Evolutionary conservation across 441 rosid genomes (phyloP).

Genomic region (Rhodomyrtus psidioides): DNA sequence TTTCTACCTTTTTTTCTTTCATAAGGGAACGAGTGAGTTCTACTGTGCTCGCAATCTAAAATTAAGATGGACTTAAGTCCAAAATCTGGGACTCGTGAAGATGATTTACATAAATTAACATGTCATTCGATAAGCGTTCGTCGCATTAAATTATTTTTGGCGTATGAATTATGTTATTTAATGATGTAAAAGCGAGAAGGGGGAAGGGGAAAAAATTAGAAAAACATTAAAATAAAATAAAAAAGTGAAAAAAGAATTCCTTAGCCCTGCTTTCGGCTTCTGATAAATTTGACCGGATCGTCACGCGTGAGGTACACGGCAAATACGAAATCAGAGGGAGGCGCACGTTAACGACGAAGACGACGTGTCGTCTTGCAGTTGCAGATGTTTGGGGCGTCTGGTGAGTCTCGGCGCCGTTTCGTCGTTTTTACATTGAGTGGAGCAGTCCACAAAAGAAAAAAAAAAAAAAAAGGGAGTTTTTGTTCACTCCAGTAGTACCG

Average conservation of each 20-base stretch:
- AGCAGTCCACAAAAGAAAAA: neutral
- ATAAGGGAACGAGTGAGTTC: neutral
- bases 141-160: neutral
- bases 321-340: conserved; percentile 13
- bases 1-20: conserved; percentile 3
- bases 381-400: neutral
- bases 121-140: neutral
- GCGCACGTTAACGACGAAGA: conserved; percentile 6
- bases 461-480: neutral
- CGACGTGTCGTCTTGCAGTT: conserved; percentile 7
- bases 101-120: neutral
- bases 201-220: no score
- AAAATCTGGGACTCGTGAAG: neutral
- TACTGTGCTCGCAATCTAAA: neutral
- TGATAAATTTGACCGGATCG: conserved; percentile 46
- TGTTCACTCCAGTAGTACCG: neutral
- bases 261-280: conserved; percentile 22
- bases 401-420: conserved; percentile 17
- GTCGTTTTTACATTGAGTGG: neutral
- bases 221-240: neutral
- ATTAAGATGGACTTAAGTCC: neutral
- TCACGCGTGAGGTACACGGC: conserved; percentile 75
- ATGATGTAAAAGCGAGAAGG: neutral
- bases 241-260: neutral
- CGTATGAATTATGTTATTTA: neutral